Conservation (phyloP, 2,329 filamentous ascomycete species). For the Pseudocercospora vitis region DNA sequence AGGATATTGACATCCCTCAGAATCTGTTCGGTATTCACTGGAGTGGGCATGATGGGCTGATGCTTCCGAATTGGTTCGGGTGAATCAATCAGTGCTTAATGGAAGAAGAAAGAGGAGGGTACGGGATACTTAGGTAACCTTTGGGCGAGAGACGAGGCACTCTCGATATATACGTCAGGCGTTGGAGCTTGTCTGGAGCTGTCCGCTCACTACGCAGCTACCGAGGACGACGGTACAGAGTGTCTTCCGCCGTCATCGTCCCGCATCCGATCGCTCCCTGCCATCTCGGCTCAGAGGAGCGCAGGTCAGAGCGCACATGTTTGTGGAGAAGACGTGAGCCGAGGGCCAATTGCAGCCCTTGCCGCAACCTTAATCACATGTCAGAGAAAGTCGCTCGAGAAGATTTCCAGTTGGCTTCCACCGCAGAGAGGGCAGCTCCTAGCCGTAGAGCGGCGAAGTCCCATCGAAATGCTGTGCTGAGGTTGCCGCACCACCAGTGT, state of each 20-base stretch:
- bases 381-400: slow-evolving; percentile 9
- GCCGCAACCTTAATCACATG: slow-evolving; percentile 17
- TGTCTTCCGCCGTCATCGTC: slow-evolving; percentile 22
- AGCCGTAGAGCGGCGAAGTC: slow-evolving; percentile 1
- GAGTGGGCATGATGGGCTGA: slow-evolving; percentile 26
- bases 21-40: slow-evolving; percentile 59
- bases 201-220: slow-evolving; percentile 9
- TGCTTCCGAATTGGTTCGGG: slow-evolving; percentile 4
- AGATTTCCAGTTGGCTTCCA: slow-evolving; percentile 6
- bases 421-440: slow-evolving; percentile 6
- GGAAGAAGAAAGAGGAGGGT: slow-evolving; percentile 11
- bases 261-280: slow-evolving; percentile 21
- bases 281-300: slow-evolving; percentile 19
- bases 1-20: slow-evolving; percentile 87
- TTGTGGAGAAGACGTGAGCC: slow-evolving; percentile 15
- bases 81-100: neutral
- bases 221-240: slow-evolving; percentile 20
- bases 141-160: slow-evolving; percentile 14
- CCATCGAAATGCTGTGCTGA: slow-evolving; percentile 13
- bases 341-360: slow-evolving; percentile 13
- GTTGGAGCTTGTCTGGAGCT: slow-evolving; percentile 18
- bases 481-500: neutral
- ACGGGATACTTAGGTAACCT: slow-evolving; percentile 9
- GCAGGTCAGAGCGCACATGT: slow-evolving; percentile 8
- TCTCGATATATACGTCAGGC: slow-evolving; percentile 29